Evolutionary conservation across 116 monocot species (phyloP).

Genomic region (Phalaenopsis hybrid): DNA sequence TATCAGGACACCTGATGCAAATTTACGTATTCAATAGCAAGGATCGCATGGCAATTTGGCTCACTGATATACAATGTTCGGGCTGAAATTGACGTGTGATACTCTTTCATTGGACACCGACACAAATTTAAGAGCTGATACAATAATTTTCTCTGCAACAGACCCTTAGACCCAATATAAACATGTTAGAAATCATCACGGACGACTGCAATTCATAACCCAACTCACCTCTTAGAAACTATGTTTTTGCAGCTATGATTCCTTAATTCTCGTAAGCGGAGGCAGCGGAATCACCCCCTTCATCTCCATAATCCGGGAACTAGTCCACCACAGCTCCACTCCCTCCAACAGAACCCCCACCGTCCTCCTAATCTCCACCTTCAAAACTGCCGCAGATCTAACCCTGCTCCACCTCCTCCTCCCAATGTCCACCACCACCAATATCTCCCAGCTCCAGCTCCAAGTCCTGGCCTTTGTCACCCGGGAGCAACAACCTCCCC

Average conservation of each 20-base stretch:
- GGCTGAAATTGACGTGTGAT: no score
- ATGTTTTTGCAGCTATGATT: conserved; percentile 38
- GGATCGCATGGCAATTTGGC: no score
- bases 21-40: no score
- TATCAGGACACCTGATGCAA: no score
- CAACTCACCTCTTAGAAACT: no score
- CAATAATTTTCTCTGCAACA: no score
- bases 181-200: no score
- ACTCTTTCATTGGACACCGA: no score
- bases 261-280: conserved; percentile 64
- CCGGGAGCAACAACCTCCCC: conserved; percentile 20
- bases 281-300: conserved; percentile 77
- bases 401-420: conserved; percentile 51
- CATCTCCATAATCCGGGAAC: conserved; percentile 58
- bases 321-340: conserved; percentile 27
- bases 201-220: not conserved
- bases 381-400: conserved; percentile 60
- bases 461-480: conserved; percentile 61
- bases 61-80: no score
- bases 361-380: conserved; percentile 52
- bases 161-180: no score
- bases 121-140: no score
- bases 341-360: conserved; percentile 14
- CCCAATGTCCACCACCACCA: conserved; percentile 19
- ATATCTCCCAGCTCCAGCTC: conserved; percentile 24